phyloP scores from a whole-genome alignment of 257 asterid genomes.

The Solanum tarapatanum region DNA sequence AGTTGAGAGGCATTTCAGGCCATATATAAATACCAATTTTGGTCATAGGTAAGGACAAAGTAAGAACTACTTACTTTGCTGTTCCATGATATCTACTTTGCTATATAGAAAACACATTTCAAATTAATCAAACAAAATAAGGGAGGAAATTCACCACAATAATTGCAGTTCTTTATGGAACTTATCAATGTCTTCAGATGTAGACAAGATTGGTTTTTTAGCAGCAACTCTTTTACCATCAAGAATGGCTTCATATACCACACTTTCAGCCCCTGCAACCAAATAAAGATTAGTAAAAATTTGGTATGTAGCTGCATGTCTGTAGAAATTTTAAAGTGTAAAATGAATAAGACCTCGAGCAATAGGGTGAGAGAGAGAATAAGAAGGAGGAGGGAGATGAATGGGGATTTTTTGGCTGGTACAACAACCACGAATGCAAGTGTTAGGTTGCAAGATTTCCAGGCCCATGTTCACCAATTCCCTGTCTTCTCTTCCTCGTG shows the following conservation, averaged over 20 bases:
- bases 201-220: constrained; percentile 72
- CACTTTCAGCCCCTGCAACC: constrained; percentile 77
- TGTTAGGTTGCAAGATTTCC: constrained; percentile 57
- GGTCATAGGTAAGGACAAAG: not conserved
- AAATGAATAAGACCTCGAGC: constrained; percentile 51
- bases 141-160: constrained; percentile 23
- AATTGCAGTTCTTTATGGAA: constrained; percentile 79
- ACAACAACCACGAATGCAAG: constrained; percentile 89
- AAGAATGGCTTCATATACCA: constrained; percentile 61
- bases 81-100: not conserved
- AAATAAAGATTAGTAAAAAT: not conserved
- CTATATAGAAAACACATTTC: not conserved
- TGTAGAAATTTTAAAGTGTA: too few species aligned
- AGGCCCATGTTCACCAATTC: constrained; percentile 29
- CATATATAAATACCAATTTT: not conserved
- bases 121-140: not conserved
- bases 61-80: not conserved
- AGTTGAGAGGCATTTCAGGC: not conserved
- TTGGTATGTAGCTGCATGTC: not conserved
- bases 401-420: constrained; percentile 77
- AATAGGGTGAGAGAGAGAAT: constrained; percentile 58
- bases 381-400: constrained; percentile 59
- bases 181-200: constrained; percentile 61
- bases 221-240: constrained; percentile 67
- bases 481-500: not conserved